Base-by-base conservation (phyloP, 257 asterid genomes). In the Solanum verrucosum region DNA sequence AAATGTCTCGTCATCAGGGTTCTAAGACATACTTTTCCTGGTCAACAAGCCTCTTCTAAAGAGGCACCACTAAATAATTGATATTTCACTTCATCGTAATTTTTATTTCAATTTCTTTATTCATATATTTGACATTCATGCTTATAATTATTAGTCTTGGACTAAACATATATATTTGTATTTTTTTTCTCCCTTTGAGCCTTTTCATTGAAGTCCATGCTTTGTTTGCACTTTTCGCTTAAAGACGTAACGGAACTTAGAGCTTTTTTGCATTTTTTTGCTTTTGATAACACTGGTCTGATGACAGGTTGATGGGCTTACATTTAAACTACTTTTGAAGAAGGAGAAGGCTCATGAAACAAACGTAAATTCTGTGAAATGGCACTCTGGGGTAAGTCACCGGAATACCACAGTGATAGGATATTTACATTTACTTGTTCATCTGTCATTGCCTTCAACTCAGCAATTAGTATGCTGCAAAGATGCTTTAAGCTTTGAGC, bases 271-370 rank as follows among this genome's bases (percentile, higher is more conserved):
- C 25, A 4, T 14, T 15, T 25, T 63, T 23, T 9, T 44, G 14
- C 31, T 63, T 23, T 63, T 63, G 31, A 63, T 23, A 63, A 63
- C 15, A 23, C 71, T 63, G 7, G 9, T 86, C 88, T 84, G 87
- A 33, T 86, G 35, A 60, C 93, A 44, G 49, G 29, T 73, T 27
- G 98, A 92, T 91, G 96, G 88, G 90, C 94, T 96, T 84, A 84
- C 91, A 83, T 97, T 94, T 92, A 93, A 87, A 85, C 88, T 95
- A 92, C 94, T 95, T 89, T 86, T 94, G 89, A 95, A 91, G 93
- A 94, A 95, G 93, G 95, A 90, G 86, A 96, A 94, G 93, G 98
- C 99, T 86, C 99, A 95, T 92, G 98, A 94, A 79, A 94, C 93
- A 98, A 98, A 97, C 91, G 90, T 97, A 82, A 97, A 97, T 92